A percentile compares a stretch with the other conserved stretches of the same genome.
phyloP scores from a whole-genome alignment of 2,329 filamentous ascomycete species.

The Claviceps capensis region DNA sequence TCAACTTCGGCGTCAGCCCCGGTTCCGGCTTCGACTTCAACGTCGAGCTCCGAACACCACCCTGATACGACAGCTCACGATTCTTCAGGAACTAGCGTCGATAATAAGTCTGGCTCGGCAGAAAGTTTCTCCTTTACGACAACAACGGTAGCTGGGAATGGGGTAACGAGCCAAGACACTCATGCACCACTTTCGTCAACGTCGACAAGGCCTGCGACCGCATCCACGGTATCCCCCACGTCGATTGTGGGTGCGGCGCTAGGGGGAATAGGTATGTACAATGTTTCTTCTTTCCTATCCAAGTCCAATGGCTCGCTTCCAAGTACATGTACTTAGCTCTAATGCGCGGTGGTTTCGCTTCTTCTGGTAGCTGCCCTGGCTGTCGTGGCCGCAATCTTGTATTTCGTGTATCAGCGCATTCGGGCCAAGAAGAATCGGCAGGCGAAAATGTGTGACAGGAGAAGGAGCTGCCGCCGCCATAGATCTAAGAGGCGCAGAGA shows the following conservation, averaged over 20 bases:
- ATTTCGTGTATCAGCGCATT: slow-evolving; percentile 1
- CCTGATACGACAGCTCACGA: not conserved
- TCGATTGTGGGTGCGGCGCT: slow-evolving; percentile 6
- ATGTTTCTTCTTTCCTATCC: not conserved
- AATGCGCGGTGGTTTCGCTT: not conserved
- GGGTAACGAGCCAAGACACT: not conserved
- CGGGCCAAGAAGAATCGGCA: not conserved
- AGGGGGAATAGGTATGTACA: slow-evolving; percentile 8
- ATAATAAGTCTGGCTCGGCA: not conserved
- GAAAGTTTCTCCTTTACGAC: not conserved
- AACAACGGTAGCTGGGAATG: not conserved
- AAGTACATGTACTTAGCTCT: not conserved
- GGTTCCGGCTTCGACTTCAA: not conserved
- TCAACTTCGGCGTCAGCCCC: not conserved
- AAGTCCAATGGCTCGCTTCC: not conserved
- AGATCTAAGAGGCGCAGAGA: not conserved
- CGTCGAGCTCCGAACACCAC: not conserved
- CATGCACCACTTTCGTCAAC: not conserved
- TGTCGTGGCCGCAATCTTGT: not conserved
- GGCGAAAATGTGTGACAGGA: not conserved
- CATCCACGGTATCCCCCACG: not conserved
- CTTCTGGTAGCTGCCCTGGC: slow-evolving; percentile 1
- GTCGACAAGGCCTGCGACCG: not conserved
- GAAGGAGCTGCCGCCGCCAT: not conserved
- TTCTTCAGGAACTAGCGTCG: not conserved